These are phyloP conservation scores for Draba incana DNA, from an alignment of 345 rosid genomes.

Conservation along the genomic window DNA sequence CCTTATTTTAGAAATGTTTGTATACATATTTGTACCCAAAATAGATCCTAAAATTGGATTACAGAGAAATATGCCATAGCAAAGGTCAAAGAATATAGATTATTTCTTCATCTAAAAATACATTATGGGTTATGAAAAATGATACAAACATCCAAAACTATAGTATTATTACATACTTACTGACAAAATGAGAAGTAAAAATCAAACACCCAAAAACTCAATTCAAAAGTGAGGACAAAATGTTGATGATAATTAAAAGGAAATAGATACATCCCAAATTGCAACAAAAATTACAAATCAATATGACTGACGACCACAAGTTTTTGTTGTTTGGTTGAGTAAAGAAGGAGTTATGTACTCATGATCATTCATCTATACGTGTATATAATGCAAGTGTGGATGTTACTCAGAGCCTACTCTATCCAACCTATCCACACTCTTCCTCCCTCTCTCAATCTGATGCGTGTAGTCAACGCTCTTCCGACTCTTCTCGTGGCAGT, in stretches of 20 bases:
- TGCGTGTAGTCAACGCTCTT: constrained; percentile 60
- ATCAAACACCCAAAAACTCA: not conserved
- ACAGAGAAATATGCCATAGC: not conserved
- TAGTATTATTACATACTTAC: no score
- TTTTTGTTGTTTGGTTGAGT: constrained; percentile 6
- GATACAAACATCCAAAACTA: no score
- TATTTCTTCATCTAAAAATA: no score
- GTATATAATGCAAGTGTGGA: not conserved
- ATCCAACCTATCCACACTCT: constrained; percentile 88
- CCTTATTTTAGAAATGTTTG: constrained; percentile 22
- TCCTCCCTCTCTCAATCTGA: constrained; percentile 74
- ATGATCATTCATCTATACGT: constrained; percentile 19
- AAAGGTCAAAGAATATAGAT: no score
- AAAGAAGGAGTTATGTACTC: constrained; percentile 27
- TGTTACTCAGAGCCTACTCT: constrained; percentile 59
- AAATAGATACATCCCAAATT: not conserved
- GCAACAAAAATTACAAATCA: constrained; percentile 23
- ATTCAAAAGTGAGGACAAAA: not conserved
- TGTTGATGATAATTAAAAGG: not conserved
- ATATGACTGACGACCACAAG: not conserved
- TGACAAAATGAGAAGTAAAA: no score
- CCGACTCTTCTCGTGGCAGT: constrained; percentile 84
- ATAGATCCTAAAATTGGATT: constrained; percentile 10
- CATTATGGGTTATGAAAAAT: no score
- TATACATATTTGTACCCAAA: not conserved